These are phyloP conservation scores for Didymella sp. DNA, from an alignment of 2,329 filamentous ascomycete genomes.

Conservation along the genomic window DNA sequence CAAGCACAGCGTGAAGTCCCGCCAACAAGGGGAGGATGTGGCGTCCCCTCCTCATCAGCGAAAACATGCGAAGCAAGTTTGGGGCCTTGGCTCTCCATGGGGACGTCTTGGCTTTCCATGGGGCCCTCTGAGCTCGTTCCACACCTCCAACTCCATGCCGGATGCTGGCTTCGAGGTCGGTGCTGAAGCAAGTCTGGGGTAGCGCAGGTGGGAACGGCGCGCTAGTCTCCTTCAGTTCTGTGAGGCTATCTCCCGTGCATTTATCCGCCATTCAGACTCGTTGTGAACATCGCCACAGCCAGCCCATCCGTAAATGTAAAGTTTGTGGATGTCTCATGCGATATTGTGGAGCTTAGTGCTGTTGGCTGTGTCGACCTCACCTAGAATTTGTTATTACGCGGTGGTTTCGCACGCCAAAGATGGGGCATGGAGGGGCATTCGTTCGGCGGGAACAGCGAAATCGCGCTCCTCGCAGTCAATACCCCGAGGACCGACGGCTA, in stretches of 20 bases:
- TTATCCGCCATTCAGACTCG: constrained; percentile 18
- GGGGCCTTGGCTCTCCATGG: constrained; percentile 6
- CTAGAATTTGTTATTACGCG: constrained; percentile 4
- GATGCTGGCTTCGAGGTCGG: constrained; percentile 2
- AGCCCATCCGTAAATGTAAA: constrained; percentile 2
- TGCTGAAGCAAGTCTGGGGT: constrained; percentile 15
- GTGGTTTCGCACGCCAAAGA: constrained; percentile 4
- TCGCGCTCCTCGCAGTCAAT: constrained; percentile 6
- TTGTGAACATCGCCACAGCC: constrained; percentile 7
- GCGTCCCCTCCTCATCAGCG: constrained; percentile 10
- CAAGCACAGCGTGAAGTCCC: constrained; percentile 21
- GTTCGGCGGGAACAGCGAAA: constrained; percentile 6
- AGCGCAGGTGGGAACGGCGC: background rate
- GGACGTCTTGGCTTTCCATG: constrained; percentile 5
- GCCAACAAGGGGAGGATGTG: constrained; percentile 17
- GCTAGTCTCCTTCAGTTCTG: constrained; percentile 8
- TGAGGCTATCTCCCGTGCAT: constrained; percentile 4
- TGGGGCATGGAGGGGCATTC: constrained; percentile 5
- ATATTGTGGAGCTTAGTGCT: constrained; percentile 7
- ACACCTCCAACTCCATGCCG: constrained; percentile 1
- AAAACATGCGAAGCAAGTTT: constrained; percentile 15
- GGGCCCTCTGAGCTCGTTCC: background rate
- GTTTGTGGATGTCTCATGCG: constrained; percentile 5
- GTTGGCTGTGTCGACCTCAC: background rate
- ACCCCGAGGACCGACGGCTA: constrained; percentile 18